These are phyloP conservation scores for Athelia sp. DNA, from an alignment of 1,284 basidiomycete species.

Conservation along the genomic window DNA sequence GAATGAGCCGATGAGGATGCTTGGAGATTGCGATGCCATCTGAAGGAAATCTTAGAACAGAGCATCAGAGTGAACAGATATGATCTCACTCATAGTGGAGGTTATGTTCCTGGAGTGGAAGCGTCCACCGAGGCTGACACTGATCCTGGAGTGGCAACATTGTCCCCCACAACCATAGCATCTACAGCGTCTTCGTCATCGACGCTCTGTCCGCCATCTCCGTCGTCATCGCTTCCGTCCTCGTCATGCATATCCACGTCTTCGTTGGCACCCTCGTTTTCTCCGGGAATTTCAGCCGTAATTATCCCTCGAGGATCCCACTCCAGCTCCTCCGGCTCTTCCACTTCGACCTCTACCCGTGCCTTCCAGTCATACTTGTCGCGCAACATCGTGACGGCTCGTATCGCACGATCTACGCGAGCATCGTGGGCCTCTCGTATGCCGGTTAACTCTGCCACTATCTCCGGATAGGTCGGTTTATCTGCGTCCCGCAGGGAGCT, in stretches of 20 bases:
- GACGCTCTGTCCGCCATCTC: background rate
- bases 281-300: constrained; percentile 13
- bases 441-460: constrained; percentile 33
- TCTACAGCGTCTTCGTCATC: background rate
- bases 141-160: background rate
- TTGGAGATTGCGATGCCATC: too few relatives aligned
- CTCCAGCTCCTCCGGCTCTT: constrained; percentile 69
- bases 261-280: constrained; percentile 24
- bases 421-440: constrained; percentile 65
- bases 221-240: constrained; percentile 28
- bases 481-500: constrained; percentile 17
- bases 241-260: constrained; percentile 27
- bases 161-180: background rate
- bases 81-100: too few relatives aligned
- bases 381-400: constrained; percentile 65
- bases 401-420: constrained; percentile 64
- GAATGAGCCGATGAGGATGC: too few relatives aligned
- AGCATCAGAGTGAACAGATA: too few relatives aligned
- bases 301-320: constrained; percentile 48
- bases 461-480: constrained; percentile 15
- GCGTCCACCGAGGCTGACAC: background rate
- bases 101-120: too few relatives aligned
- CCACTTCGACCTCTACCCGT: constrained; percentile 64
- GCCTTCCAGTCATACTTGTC: constrained; percentile 78
- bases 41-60: too few relatives aligned